phyloP scores from a whole-genome alignment of 2,329 filamentous ascomycete species.

The Phialophora expanda region DNA sequence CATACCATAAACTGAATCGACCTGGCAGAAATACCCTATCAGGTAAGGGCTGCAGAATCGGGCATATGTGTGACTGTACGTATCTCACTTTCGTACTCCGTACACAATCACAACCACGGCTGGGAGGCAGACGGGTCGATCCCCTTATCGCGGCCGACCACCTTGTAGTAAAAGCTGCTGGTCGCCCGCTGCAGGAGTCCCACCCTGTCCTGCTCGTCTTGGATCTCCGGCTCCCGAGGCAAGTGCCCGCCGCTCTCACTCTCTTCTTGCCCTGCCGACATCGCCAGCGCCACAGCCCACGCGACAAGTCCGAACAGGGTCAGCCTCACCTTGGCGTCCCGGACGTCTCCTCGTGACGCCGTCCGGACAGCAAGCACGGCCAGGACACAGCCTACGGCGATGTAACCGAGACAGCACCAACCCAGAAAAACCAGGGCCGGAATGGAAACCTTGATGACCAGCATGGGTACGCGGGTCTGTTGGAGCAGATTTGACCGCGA shows the following conservation, averaged over 20 bases:
- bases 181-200: not conserved
- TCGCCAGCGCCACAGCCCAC: not conserved
- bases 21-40: no score
- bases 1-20: no score
- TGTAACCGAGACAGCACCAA: slow-evolving; percentile 18
- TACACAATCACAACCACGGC: not conserved
- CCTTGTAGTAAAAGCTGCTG: slow-evolving; percentile 3
- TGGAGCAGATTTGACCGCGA: slow-evolving; percentile 10
- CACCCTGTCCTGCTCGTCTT: not conserved
- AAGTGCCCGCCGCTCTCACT: not conserved
- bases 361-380: slow-evolving; percentile 9
- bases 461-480: slow-evolving; percentile 11
- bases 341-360: not conserved
- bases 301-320: slow-evolving; percentile 8
- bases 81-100: no score
- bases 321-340: slow-evolving; percentile 1
- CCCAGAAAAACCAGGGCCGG: slow-evolving; percentile 13
- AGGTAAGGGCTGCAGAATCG: no score
- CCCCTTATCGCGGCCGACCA: not conserved
- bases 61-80: no score
- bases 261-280: not conserved
- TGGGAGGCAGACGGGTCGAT: not conserved
- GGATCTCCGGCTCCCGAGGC: not conserved
- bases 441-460: slow-evolving; percentile 25
- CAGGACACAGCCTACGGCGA: slow-evolving; percentile 10